Base-by-base conservation (phyloP, 768 basidiomycete genomes). In the Macrolepiota fuliginosa region DNA sequence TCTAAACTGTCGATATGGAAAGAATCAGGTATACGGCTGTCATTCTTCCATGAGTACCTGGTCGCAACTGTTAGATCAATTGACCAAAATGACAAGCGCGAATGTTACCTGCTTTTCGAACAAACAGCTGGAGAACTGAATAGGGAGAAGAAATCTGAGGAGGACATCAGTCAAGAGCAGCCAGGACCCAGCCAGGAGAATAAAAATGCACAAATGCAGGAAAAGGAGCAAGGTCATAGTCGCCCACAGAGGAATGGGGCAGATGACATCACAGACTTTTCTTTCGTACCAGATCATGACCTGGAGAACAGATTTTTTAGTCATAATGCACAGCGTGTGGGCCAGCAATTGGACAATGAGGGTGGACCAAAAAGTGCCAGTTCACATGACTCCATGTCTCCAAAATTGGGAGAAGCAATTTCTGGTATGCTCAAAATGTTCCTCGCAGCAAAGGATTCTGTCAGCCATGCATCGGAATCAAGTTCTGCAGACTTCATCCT, bases 31-130 rank as follows among this genome's bases (percentile, higher is more conserved):
- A 17, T 35, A 35, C 37, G 39, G 37, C 3, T 40, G 24, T 55
- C 54, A 11, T 55, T 55, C 37, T 55, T 25, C 22, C 40, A 55
- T 10, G 54, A 55, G 25, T 45, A 55, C 39, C 54, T 55, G 19
- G 54, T 55, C 3, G 54, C 36, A 12, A 55, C 40, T 3, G 13
- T 55, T 6, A 4, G 15, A n/a, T 42, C 40, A 4, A 22, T 3
- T 2, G 29, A 52, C 27, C 40, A n/a, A 17, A 17, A n/a, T 4
- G 54, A 55, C 39, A 42, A 24, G 6, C 54, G 15, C 22, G 39
- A 42, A 27, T 40, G 27, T 17, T 45, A 55, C 25, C 39, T 32
- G 12, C 54, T 55, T 25, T 55, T 55, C n/a, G 40, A 55, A n/a
- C 39, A 37, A 2, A 55, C 54, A 5, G 25, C 25, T 13, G 54